A percentile compares a stretch with the other conserved stretches of the same genome.
Evolutionary conservation across 768 basidiomycete genomes (phyloP).

Genomic region (Astraeus odoratus): DNA sequence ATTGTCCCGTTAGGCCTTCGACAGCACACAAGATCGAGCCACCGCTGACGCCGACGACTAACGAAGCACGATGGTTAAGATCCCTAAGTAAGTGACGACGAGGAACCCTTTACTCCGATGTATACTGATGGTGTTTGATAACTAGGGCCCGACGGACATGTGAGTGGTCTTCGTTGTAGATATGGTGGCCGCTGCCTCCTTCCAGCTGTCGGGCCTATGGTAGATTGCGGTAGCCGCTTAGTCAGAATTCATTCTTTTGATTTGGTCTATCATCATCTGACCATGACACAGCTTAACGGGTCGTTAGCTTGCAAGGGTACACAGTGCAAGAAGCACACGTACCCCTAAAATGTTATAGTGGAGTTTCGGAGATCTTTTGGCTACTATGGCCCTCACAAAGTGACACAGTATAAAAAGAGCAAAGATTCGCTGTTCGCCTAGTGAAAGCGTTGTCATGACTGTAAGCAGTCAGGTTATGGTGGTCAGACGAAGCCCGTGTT

Average conservation of each 20-base stretch:
- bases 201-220: background rate
- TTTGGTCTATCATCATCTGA: no score
- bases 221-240: no score
- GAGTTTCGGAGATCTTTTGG: background rate
- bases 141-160: slow-evolving; percentile 95
- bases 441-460: slow-evolving; percentile 99
- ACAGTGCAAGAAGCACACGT: slow-evolving; percentile 96
- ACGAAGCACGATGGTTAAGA: slow-evolving; percentile 69
- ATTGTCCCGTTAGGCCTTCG: slow-evolving; percentile 17
- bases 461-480: slow-evolving; percentile 98
- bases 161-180: slow-evolving; percentile 36
- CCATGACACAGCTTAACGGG: no score
- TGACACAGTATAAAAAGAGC: slow-evolving; percentile 99
- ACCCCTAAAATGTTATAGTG: slow-evolving; percentile 27
- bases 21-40: slow-evolving; percentile 12
- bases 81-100: slow-evolving; percentile 69
- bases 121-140: slow-evolving; percentile 9
- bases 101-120: background rate
- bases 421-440: slow-evolving; percentile 97
- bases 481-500: slow-evolving; percentile 99
- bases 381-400: slow-evolving; percentile 82
- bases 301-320: no score
- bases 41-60: slow-evolving; percentile 25
- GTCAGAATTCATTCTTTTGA: no score
- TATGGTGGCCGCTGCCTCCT: no score